These are phyloP conservation scores for Lactarius akahatsu DNA, from an alignment of 768 basidiomycete genomes.

Conservation along the genomic window DNA sequence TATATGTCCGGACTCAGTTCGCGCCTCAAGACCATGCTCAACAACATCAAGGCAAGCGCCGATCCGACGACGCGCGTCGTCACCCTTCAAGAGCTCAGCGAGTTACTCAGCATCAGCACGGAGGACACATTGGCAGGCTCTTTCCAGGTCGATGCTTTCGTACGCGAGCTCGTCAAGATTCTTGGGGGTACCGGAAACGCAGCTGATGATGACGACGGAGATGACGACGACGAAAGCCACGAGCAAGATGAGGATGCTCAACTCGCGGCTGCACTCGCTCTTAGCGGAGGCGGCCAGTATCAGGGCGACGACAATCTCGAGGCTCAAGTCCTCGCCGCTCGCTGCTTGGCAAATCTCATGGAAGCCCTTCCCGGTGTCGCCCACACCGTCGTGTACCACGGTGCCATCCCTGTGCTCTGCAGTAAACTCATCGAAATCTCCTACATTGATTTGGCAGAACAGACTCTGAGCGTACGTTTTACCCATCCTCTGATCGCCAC, in stretches of 20 bases:
- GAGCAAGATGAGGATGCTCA: constrained; percentile 83
- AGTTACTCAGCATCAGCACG: constrained; percentile 92
- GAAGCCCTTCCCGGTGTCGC: constrained; percentile 97
- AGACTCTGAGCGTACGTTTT: constrained; percentile 87
- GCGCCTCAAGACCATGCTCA: constrained; percentile 87
- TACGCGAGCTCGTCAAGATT: constrained; percentile 88
- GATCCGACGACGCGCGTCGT: constrained; percentile 84
- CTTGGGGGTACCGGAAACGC: constrained; percentile 76
- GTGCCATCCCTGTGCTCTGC: constrained; percentile 97
- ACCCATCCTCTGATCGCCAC: constrained; percentile 8
- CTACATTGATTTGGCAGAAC: constrained; percentile 97
- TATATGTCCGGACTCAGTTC: constrained; percentile 88
- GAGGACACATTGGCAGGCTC: constrained; percentile 96
- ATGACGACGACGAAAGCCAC: constrained; percentile 56
- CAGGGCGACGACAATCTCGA: constrained; percentile 87
- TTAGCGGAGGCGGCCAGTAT: constrained; percentile 65
- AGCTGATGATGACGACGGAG: constrained; percentile 69
- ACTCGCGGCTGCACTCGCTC: constrained; percentile 81
- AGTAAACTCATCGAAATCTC: constrained; percentile 96
- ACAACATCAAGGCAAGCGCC: constrained; percentile 81
- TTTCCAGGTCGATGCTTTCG: constrained; percentile 92
- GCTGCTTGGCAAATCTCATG: constrained; percentile 97
- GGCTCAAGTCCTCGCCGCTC: constrained; percentile 92
- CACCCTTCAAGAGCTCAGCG: constrained; percentile 92
- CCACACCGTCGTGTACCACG: constrained; percentile 96